Conservation (phyloP, 805 yeast species). For the Barnettozyma californica region DNA sequence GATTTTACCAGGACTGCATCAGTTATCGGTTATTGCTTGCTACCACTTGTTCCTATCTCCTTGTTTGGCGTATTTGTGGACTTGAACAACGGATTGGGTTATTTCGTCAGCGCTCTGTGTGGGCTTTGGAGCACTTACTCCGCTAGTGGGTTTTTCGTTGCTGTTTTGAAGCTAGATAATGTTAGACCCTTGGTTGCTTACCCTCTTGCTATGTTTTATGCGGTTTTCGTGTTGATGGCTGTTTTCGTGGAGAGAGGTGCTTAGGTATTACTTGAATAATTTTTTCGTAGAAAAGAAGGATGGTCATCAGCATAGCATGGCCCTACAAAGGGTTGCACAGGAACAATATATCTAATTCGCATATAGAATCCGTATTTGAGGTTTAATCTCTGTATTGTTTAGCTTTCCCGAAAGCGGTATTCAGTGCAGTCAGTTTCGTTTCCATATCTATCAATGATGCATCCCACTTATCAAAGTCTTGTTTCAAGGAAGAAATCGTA, state of each 20-base stretch:
- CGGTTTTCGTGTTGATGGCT: slow-evolving; percentile 94
- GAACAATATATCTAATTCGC: slow-evolving; percentile 42
- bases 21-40: slow-evolving; percentile 87
- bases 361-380: background rate
- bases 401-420: slow-evolving; percentile 14
- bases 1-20: slow-evolving; percentile 74
- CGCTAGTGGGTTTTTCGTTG: slow-evolving; percentile 87
- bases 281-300: slow-evolving; percentile 25
- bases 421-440: slow-evolving; percentile 17
- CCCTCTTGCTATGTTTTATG: slow-evolving; percentile 86
- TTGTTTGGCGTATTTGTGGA: slow-evolving; percentile 56
- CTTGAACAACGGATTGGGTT: slow-evolving; percentile 73
- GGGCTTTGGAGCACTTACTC: slow-evolving; percentile 91
- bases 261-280: background rate
- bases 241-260: slow-evolving; percentile 51
- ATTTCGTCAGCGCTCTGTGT: slow-evolving; percentile 56
- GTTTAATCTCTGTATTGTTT: background rate
- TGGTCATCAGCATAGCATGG: background rate
- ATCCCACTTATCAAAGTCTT: slow-evolving; percentile 27
- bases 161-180: slow-evolving; percentile 74
- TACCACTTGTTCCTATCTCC: slow-evolving; percentile 80
- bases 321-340: slow-evolving; percentile 31
- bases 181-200: slow-evolving; percentile 90
- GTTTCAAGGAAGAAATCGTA: slow-evolving; percentile 16
- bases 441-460: slow-evolving; percentile 19